Conservation (phyloP, 805 yeast species). For the Spathaspora sp. region DNA sequence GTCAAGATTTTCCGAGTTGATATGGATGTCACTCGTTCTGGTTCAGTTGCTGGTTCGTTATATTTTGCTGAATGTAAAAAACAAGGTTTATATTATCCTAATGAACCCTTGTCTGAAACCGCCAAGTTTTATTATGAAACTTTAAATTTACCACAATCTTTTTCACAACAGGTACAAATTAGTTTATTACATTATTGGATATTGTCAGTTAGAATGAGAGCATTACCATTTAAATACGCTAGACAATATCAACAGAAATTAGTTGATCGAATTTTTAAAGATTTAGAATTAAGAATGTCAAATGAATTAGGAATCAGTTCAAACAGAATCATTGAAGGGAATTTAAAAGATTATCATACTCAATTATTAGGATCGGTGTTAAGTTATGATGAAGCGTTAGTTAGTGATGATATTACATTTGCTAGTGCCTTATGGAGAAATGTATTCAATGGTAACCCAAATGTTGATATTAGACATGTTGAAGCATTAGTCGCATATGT, state of each 20-base stretch:
- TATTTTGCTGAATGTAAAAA: constrained; percentile 84
- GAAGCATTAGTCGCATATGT: constrained; percentile 90
- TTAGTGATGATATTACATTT: constrained; percentile 70
- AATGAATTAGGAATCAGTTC: constrained; percentile 83
- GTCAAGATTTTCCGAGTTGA: constrained; percentile 66
- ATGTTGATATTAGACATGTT: constrained; percentile 75
- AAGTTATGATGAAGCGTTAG: constrained; percentile 90
- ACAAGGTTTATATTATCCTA: constrained; percentile 77
- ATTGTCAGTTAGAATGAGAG: constrained; percentile 90
- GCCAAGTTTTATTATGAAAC: constrained; percentile 87
- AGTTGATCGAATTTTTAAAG: constrained; percentile 84
- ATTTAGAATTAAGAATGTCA: constrained; percentile 80
- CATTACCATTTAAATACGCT: constrained; percentile 88
- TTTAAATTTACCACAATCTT: constrained; percentile 76
- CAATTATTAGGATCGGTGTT: constrained; percentile 87
- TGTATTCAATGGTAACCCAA: constrained; percentile 78
- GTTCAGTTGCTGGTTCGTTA: constrained; percentile 87
- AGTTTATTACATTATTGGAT: constrained; percentile 92
- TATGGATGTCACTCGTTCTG: constrained; percentile 90
- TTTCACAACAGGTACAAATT: constrained; percentile 95
- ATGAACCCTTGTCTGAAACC: constrained; percentile 64
- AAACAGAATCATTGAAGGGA: constrained; percentile 77
- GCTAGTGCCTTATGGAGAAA: constrained; percentile 89
- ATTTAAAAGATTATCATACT: constrained; percentile 84
- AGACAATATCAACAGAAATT: constrained; percentile 87